Percentiles rank a stretch among this genome's conserved stretches.
Conservation (phyloP, 345 rosid genomes). For the Lepidium aucheri region DNA sequence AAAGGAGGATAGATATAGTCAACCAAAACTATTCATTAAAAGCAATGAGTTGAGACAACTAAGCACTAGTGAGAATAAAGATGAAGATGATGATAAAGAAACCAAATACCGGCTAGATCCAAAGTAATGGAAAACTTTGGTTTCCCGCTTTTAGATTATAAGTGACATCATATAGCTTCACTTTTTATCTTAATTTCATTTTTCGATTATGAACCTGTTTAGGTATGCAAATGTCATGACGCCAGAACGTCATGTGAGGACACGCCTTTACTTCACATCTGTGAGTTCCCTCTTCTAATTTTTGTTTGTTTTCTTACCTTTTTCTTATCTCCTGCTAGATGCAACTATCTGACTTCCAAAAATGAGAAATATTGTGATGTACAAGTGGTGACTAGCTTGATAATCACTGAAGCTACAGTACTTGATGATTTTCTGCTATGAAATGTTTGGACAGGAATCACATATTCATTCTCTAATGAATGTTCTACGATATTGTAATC, state of each 20-base stretch:
- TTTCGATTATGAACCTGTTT: neutral
- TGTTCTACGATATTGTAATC: constrained; percentile 90
- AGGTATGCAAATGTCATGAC: constrained; percentile 98
- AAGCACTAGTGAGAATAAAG: constrained; percentile 73
- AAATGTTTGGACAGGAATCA: constrained; percentile 63
- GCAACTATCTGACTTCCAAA: neutral
- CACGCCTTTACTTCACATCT: constrained; percentile 98
- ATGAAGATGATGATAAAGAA: constrained; percentile 93
- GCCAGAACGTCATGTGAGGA: constrained; percentile 97
- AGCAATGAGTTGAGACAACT: constrained; percentile 59
- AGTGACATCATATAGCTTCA: neutral
- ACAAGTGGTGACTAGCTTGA: neutral
- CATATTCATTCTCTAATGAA: constrained; percentile 97
- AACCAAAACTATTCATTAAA: constrained; percentile 40
- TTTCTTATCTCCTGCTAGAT: neutral
- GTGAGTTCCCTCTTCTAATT: constrained; percentile 44
- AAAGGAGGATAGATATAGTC: constrained; percentile 49
- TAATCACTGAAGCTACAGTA: neutral
- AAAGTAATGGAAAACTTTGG: constrained; percentile 33
- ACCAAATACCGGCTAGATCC: constrained; percentile 96
- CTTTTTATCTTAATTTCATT: neutral
- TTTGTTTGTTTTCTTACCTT: neutral
- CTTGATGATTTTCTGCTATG: neutral
- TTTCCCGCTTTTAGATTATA: neutral
- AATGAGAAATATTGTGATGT: neutral